A percentile compares a stretch with the other conserved stretches of the same genome.
Evolutionary conservation across 2,329 filamentous ascomycete species (phyloP).

Genomic region (Trichoderma breve): DNA sequence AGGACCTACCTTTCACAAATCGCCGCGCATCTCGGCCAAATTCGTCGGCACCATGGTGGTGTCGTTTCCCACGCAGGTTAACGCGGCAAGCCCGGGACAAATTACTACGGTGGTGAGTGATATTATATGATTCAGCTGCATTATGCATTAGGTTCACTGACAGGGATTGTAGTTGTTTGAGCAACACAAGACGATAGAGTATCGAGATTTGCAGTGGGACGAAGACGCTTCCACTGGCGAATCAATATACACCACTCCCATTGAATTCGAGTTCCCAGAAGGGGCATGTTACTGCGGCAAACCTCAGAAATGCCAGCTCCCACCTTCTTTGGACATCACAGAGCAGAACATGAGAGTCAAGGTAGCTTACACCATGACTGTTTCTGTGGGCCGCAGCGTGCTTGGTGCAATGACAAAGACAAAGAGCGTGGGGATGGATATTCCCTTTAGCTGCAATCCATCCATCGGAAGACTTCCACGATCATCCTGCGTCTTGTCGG

Average conservation of each 20-base stretch:
- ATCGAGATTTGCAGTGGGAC: not conserved
- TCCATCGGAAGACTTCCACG: not conserved
- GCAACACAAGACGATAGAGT: not conserved
- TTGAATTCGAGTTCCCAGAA: not conserved
- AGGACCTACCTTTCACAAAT: slow-evolving; percentile 12
- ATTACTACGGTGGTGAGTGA: not conserved
- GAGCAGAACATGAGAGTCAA: slow-evolving; percentile 2
- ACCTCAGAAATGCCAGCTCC: not conserved
- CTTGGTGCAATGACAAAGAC: slow-evolving; percentile 5
- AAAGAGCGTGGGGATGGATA: not conserved
- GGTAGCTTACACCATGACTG: not conserved
- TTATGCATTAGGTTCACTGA: not conserved
- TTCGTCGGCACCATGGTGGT: slow-evolving; percentile 5
- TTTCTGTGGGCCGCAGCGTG: not conserved
- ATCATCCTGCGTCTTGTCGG: not conserved
- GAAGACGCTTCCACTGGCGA: not conserved
- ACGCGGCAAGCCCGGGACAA: slow-evolving; percentile 1
- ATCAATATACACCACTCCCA: slow-evolving; percentile 4
- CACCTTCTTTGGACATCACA: not conserved
- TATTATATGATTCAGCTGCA: not conserved
- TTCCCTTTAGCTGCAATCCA: slow-evolving; percentile 1
- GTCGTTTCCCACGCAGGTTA: slow-evolving; percentile 7
- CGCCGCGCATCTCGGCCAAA: slow-evolving; percentile 12
- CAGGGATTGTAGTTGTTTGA: not conserved
- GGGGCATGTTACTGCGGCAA: not conserved